These are phyloP conservation scores for Poa pratensis DNA, from an alignment of 176 grass and related monocot species.

Conservation along the genomic window DNA sequence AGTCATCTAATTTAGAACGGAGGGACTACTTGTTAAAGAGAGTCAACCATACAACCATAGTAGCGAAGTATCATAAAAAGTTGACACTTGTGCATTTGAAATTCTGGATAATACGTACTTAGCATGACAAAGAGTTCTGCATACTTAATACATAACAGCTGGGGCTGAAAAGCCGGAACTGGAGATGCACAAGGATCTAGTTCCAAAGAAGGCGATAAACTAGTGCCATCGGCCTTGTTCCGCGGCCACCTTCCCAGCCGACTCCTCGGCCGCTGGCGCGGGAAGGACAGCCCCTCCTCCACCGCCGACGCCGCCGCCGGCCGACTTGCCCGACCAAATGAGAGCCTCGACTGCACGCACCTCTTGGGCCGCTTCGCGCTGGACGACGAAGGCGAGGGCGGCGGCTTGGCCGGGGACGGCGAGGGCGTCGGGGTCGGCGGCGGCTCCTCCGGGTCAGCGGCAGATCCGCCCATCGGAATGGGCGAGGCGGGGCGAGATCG, in stretches of 20 bases:
- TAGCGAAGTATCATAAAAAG: not conserved
- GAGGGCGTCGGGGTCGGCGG: conserved; percentile 43
- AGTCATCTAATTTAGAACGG: too few relatives aligned
- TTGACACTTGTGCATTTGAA: not conserved
- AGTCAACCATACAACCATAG: not conserved
- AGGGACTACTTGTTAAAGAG: conserved; percentile 4
- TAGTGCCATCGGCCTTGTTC: too few relatives aligned
- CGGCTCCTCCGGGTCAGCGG: conserved; percentile 40
- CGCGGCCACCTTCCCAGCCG: not conserved
- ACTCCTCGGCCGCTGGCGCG: conserved; percentile 15
- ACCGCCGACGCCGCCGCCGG: not conserved
- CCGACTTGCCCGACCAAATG: conserved; percentile 43
- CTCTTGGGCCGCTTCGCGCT: conserved; percentile 41
- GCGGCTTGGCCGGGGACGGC: conserved; percentile 40
- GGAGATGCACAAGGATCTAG: conserved; percentile 2
- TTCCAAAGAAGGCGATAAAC: not conserved
- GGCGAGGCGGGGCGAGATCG: not conserved
- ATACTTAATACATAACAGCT: conserved; percentile 27
- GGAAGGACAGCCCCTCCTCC: conserved; percentile 4
- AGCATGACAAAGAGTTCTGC: conserved; percentile 25
- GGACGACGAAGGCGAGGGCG: conserved; percentile 48
- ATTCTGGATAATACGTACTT: conserved; percentile 15
- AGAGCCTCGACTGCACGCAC: conserved; percentile 70
- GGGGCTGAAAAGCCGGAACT: not conserved
- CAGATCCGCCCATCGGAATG: conserved; percentile 48